These are phyloP conservation scores for Daldinia eschscholtzii DNA, from an alignment of 2,329 filamentous ascomycete species.

Conservation along the genomic window DNA sequence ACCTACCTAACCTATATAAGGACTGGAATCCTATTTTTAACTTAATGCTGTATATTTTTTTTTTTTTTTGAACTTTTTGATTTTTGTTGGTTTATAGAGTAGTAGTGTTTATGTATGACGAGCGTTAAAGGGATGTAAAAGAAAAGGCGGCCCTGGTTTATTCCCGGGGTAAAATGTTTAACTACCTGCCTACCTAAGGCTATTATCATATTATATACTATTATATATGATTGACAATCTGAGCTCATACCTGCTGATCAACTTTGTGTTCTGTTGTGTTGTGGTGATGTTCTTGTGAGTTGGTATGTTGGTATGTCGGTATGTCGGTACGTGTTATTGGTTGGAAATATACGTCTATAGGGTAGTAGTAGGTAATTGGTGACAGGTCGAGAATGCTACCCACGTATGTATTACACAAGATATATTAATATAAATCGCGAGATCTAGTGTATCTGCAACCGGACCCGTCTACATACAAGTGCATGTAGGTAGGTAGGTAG, in stretches of 20 bases:
- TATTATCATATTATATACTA: neutral
- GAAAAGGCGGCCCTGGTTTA: neutral
- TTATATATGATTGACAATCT: neutral
- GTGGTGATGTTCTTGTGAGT: neutral
- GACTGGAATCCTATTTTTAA: neutral
- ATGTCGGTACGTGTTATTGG: too few relatives aligned
- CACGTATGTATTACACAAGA: too few relatives aligned
- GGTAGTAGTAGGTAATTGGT: too few relatives aligned
- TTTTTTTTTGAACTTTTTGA: neutral
- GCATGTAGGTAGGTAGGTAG: neutral
- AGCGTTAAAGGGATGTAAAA: neutral
- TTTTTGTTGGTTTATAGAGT: neutral
- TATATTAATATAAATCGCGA: too few relatives aligned
- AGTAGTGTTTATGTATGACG: neutral
- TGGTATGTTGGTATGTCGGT: too few relatives aligned
- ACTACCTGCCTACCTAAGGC: neutral
- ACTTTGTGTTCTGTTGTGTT: neutral
- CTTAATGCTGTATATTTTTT: constrained; percentile 5
- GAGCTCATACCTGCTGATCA: neutral
- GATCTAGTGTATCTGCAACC: too few relatives aligned
- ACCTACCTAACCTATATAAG: neutral
- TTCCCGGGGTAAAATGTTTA: neutral
- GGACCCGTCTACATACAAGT: too few relatives aligned
- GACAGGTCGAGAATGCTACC: too few relatives aligned
- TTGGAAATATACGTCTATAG: too few relatives aligned